Base-by-base conservation (phyloP, 2,329 filamentous ascomycete species). In the Diplodia scrobiculata region DNA sequence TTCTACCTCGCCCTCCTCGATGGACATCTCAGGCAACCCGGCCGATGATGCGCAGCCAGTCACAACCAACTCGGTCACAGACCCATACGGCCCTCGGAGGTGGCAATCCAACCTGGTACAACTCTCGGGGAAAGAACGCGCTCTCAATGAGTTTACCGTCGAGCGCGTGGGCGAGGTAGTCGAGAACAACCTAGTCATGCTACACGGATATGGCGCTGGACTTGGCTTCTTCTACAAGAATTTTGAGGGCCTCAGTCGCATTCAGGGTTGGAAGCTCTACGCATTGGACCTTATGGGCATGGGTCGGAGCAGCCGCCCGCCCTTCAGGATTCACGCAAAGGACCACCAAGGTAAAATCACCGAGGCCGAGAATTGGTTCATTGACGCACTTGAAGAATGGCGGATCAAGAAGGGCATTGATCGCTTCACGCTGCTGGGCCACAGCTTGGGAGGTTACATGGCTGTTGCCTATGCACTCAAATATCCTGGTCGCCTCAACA, bases 161-260 rank as follows among this genome's bases (percentile, higher is more conserved):
- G 91, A 97, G 79, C 85, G 93, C 59, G 80, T 92, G 0, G 91
- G 88, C 41, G 93, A 97, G 74, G 79, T 88, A 4, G 86, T 87
- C 0, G 89, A 96, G 54, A 89, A 98, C 73, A 95, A 91, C 51
- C 83, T 99, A 17, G 94, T 99, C 52, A 96, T 99, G 87, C 82
- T 99, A 4, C 95, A 99, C 75, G 95, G 95, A 68, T 99, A 99
- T 77, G 95, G 95, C 54, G 95, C 95, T 1, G 95, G 95, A 0
- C 84, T 99, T 0, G 95, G 94, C 25, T 98, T 99, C 79, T 99
- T 96, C 83, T 99, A 97, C 83, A 94, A 95, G 80, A 99, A 99
- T 76, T 97, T 96, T 68, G 95, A 99, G 77, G 87, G 89, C 5
- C 80, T 99, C 38, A 93, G 89, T 53, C 87, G 93, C 19, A 80